Evolutionary conservation across 1,284 basidiomycete species (phyloP).

Genomic region (Exsudoporus floridanus): DNA sequence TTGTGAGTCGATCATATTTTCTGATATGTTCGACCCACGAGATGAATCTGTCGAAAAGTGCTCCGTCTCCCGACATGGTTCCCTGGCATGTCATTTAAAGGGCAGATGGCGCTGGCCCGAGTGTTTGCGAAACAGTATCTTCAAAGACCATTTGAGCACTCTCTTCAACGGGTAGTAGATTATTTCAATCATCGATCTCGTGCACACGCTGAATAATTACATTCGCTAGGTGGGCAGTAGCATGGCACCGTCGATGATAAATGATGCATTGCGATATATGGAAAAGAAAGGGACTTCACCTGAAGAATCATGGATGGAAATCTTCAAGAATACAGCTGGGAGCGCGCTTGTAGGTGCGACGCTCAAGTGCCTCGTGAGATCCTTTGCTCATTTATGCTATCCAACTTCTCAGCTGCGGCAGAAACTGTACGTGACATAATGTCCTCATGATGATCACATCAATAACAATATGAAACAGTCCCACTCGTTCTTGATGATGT

Average conservation of each 20-base stretch:
- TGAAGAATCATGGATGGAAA: background rate
- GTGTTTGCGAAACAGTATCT: background rate
- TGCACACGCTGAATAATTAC: background rate
- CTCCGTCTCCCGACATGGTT: constrained; percentile 20
- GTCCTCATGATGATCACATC: background rate
- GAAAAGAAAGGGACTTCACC: constrained; percentile 2
- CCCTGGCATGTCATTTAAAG: constrained; percentile 23
- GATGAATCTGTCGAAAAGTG: background rate
- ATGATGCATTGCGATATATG: constrained; percentile 7
- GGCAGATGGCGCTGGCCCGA: constrained; percentile 6
- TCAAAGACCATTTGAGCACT: constrained; percentile 13
- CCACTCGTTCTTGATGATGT: constrained; percentile 1
- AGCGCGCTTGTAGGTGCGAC: constrained; percentile 11
- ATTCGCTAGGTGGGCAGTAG: background rate
- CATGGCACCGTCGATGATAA: constrained; percentile 13
- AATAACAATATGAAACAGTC: constrained; percentile 10
- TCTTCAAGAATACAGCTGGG: constrained; percentile 10
- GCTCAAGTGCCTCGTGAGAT: background rate
- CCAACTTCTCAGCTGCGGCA: background rate
- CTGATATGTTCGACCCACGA: background rate
- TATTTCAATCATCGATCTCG: no score
- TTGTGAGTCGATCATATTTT: constrained; percentile 4
- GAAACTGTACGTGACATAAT: constrained; percentile 3
- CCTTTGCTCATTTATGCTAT: background rate
- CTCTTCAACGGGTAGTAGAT: constrained; percentile 2